Percentiles rank a stretch among this genome's conserved stretches.
These are phyloP conservation scores for Leishmania braziliensis DNA, from an alignment of 208 protist genomes.

Conservation along the genomic window DNA sequence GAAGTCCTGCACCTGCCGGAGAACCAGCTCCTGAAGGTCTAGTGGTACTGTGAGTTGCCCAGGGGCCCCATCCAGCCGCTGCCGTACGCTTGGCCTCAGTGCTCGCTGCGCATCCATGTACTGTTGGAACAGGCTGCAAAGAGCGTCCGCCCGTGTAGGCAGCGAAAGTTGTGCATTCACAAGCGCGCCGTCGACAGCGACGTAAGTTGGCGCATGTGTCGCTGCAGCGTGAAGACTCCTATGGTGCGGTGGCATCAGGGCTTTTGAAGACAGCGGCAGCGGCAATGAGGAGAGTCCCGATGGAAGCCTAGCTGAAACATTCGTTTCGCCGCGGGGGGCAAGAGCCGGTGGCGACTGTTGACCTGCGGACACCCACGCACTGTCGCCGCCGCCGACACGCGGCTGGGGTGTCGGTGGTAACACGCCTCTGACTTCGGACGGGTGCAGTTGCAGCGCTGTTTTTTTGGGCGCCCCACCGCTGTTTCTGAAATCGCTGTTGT, in stretches of 20 bases:
- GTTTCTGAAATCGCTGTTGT: neutral
- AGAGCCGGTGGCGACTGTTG: neutral
- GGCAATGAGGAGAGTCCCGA: neutral
- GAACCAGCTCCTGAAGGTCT: constrained; percentile 21
- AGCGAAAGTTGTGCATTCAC: neutral
- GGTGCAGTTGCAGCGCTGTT: neutral
- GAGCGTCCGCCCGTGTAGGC: neutral
- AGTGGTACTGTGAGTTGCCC: neutral
- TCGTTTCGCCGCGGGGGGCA: neutral
- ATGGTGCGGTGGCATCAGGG: neutral
- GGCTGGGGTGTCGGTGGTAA: neutral
- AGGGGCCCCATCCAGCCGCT: neutral
- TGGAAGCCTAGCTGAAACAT: neutral
- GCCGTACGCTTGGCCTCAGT: constrained; percentile 2
- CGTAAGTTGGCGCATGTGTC: neutral
- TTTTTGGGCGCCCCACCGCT: neutral
- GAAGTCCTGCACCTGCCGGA: constrained; percentile 24
- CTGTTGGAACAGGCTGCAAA: constrained; percentile 14
- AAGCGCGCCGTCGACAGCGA: neutral
- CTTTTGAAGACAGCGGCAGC: neutral
- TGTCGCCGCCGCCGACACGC: neutral
- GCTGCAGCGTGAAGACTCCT: neutral
- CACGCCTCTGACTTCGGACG: neutral
- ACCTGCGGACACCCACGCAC: neutral
- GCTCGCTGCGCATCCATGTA: constrained; percentile 27